Evolutionary conservation across 805 yeast genomes (phyloP), one percentile per base, ranked within the genome.

Genomic region (Candida tallmaniae): DNA sequence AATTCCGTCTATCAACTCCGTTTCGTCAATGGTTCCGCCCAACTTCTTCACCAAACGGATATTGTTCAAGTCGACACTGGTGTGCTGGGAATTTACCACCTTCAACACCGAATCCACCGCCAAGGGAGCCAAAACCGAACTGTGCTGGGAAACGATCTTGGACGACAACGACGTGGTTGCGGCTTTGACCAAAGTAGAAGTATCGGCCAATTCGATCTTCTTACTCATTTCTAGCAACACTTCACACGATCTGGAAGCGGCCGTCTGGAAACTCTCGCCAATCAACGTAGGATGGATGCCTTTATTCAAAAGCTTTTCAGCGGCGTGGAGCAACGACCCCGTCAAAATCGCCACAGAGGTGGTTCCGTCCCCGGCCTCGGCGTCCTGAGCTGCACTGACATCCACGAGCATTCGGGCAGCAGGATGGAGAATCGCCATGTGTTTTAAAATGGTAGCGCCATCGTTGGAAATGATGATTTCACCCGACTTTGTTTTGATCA

Each of bases 311-410:
- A 93, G 70, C 56, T 82, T 81, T 50, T 93, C 98, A 36, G 97
- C 95, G 12, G 98, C 98, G 20, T 90, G 95, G 36, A 93, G 69
- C 31, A 93, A 64, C 4, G 97, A 90, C 23, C 98, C 99, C 5
- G 97, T 86, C 42, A 93, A 70, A 36, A 93, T 90, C 19, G 94
- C 98, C 21, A 93, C 98, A 2, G 96, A 82, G 0, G 99, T 93
- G 22, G 99, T 93, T 45, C 99, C 99, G 58, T 93, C 99, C 36
- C 99, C 99, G n/a, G 97, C 98, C 61, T 89, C 99, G 24, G 89
- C 83, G 51, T 93, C 99, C 64, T 93, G 99, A 1, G 98, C 97
- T 27, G 89, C 96, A 40, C 95, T 83, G 18, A 93, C 85, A 56
- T 93, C 97, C 29, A 93, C 98, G 52, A 76, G 58, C 97, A 93